A percentile compares a stretch with the other conserved stretches of the same genome.
Conservation (phyloP, 2,329 filamentous ascomycete genomes). For the Cercospora zeae-maydis region DNA sequence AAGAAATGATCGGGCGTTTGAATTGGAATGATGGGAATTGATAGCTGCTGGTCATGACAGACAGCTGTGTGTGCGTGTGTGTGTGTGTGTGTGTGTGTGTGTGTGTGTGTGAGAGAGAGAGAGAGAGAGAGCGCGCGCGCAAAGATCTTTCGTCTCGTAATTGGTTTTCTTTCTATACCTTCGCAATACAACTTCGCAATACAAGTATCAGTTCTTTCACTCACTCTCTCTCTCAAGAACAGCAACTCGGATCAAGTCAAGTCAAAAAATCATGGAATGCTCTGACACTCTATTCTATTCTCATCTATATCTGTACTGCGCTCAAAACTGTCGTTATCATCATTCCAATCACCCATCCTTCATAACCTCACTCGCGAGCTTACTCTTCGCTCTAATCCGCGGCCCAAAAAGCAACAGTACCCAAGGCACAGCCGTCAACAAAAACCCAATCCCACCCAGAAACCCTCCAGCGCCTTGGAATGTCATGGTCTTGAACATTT, state of each 20-base stretch:
- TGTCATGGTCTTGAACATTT: constrained; percentile 70
- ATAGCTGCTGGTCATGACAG: too few relatives aligned
- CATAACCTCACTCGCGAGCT: constrained; percentile 57
- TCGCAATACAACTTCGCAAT: background rate
- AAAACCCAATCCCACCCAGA: constrained; percentile 65
- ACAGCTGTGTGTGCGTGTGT: too few relatives aligned
- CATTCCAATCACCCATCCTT: background rate
- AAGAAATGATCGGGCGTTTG: background rate
- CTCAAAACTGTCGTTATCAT: background rate
- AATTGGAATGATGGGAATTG: background rate
- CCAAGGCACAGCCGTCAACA: constrained; percentile 81
- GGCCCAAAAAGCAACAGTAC: constrained; percentile 75
- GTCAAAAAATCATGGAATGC: background rate
- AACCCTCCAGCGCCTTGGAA: constrained; percentile 68
- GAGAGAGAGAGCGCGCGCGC: too few relatives aligned
- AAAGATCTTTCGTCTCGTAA: background rate
- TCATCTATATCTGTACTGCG: background rate
- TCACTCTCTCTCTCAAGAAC: too few relatives aligned
- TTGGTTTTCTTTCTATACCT: background rate
- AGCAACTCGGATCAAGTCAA: background rate
- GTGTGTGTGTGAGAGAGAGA: too few relatives aligned
- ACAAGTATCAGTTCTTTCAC: background rate
- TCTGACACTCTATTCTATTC: background rate
- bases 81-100: too few relatives aligned
- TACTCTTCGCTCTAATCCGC: constrained; percentile 69